Percentiles rank a stretch among this genome's conserved stretches.
Conservation (phyloP, 2,329 filamentous ascomycete species). For the Boeremia exigua region DNA sequence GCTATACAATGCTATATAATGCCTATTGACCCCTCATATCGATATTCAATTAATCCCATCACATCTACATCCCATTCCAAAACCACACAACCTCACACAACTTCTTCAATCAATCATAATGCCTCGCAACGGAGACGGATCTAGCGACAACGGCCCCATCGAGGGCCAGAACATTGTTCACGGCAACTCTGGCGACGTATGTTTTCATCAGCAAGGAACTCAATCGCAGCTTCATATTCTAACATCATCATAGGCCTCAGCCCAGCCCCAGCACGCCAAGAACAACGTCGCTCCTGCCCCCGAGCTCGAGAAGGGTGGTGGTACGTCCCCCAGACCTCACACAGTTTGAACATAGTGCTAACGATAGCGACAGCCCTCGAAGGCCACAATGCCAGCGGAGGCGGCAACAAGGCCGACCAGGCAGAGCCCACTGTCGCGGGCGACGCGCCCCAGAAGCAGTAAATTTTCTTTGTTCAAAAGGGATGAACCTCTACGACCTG, state of each 20-base stretch:
- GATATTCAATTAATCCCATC: not conserved
- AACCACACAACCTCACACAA: not conserved
- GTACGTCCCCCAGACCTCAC: constrained; percentile 21
- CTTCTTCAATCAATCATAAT: constrained; percentile 27
- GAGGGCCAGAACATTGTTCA: constrained; percentile 49
- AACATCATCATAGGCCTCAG: not conserved
- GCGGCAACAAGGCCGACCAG: constrained; percentile 18
- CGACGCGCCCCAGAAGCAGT: constrained; percentile 11
- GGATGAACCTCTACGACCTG: not conserved
- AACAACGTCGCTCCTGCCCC: constrained; percentile 50
- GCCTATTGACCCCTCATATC: not conserved
- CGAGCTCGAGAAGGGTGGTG: constrained; percentile 48
- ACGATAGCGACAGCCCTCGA: constrained; percentile 10
- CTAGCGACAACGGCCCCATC: constrained; percentile 48
- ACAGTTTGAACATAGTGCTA: not conserved
- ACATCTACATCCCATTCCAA: not conserved
- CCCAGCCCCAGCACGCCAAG: constrained; percentile 43
- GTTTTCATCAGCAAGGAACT: not conserved
- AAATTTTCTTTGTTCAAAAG: not conserved
- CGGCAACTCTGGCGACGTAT: constrained; percentile 46
- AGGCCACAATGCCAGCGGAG: constrained; percentile 15
- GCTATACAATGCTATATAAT: constrained; percentile 15
- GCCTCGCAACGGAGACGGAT: constrained; percentile 52
- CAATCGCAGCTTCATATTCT: constrained; percentile 15
- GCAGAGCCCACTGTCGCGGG: constrained; percentile 14